Base-by-base conservation (phyloP, 2,329 filamentous ascomycete genomes). In the Ramularia collo-cygni region DNA sequence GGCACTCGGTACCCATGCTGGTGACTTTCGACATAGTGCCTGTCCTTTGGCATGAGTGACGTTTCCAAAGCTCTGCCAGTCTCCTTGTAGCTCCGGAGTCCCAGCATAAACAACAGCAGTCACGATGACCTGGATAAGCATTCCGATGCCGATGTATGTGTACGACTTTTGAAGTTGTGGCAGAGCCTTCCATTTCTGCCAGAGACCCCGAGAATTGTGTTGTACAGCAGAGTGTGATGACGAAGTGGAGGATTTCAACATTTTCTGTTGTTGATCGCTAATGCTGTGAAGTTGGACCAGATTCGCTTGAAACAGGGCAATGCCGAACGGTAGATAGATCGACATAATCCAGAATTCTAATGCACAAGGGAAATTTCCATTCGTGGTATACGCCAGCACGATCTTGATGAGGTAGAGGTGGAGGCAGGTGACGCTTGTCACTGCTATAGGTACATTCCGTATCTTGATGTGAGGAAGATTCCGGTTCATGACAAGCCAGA, bases 341-440 rank as follows among this genome's bases (percentile, higher is more conserved):
- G 74, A 72, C 79, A 83, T 83, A 58, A 80, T 70, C 76, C 78
- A 83, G 56, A 70, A 83, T 58, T 81, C 75, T 12, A 67, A 66
- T 14, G 69, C 63, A 37, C 75, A 75, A 0, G 76, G 73, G 47
- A 57, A 62, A 34, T 54, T 46, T 27, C 59, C 59, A 45, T 62
- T 62, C 9, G 57, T 54, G 4, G 59, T 57, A 31, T 62, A 62
- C 39, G 71, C 61, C 3, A 66, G 58, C 8, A 61, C 34, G 6
- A 67, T 66, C 17, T 70, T 57, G 8, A 64, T 58, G n/a, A 68
- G 65, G 14, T 63, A 64, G 38, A 70, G 51, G 44, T 71, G 68
- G 3, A 64, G 38, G 43, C 48, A 52, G 10, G 30, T 37, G 12
- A 50, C 50, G 21, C 46, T 50, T 24, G 42, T 38, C 32, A 54